Conservation (phyloP, 2,329 filamentous ascomycete genomes). For the Fusarium armeniacum region DNA sequence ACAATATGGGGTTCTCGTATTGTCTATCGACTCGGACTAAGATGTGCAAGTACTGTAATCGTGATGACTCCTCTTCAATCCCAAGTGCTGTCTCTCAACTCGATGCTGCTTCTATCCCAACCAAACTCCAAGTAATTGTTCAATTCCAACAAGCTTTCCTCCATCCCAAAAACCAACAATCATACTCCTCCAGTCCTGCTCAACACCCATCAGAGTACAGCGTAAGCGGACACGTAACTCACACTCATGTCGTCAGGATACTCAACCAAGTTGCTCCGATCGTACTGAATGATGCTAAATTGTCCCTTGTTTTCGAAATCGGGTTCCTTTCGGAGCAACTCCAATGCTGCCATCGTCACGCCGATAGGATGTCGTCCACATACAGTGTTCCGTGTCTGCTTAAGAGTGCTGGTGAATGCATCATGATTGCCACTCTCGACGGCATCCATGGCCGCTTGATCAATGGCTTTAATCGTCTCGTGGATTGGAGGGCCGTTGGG, state of each 20-base stretch:
- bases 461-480: conserved; percentile 85
- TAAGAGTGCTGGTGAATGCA: conserved; percentile 77
- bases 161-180: too few species aligned
- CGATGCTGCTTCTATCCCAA: background rate
- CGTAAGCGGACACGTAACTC: conserved; percentile 95
- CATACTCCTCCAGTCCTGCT: background rate
- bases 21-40: background rate
- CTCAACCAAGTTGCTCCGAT: conserved; percentile 83
- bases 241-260: conserved; percentile 83
- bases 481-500: conserved; percentile 72
- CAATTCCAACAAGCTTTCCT: background rate
- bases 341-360: conserved; percentile 88
- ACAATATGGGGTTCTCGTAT: conserved; percentile 12
- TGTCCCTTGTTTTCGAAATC: conserved; percentile 58
- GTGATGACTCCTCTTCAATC: background rate
- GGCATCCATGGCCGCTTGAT: conserved; percentile 85
- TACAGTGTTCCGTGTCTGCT: conserved; percentile 86
- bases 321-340: conserved; percentile 66
- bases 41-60: background rate
- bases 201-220: conserved; percentile 68
- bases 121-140: background rate
- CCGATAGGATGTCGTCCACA: conserved; percentile 97
- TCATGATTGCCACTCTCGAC: conserved; percentile 82
- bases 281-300: conserved; percentile 88
- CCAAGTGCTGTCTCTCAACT: background rate